Evolutionary conservation across 2,329 filamentous ascomycete species (phyloP), one percentile per base, ranked within the genome.

Genomic region (Macrophomina tecta): DNA sequence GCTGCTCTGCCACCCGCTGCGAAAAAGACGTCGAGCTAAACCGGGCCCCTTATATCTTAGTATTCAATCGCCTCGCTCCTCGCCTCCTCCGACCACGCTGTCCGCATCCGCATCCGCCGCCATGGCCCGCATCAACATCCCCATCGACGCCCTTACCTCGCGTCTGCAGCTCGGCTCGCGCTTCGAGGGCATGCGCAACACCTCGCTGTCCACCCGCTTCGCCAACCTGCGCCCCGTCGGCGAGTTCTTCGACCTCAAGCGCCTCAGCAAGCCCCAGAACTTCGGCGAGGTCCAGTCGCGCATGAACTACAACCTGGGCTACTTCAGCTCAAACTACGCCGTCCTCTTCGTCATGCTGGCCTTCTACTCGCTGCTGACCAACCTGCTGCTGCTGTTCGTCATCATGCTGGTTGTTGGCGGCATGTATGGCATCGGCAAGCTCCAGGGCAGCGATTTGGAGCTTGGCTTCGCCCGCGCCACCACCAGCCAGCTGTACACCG

Each of bases 291-390:
- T 93, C 70, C 94, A 98, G 82, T 93, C 90, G 73, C 89, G 94
- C 71, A 90, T 97, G 83, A 97, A 96, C 85, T 97, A 97, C 89
- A 99, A 99, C 82, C 83, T 99, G 71, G 89, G 91, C 79, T 91
- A 98, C 84, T 99, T 97, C 86, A 96, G 93, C 69, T 97, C 93
- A 90, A 99, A 99, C 85, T 99, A 99, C 87, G 91, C 91, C 72
- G 90, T 91, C 70, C 88, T 98, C 73, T 97, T 98, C 78, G 85
- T 91, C 74, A 96, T 99, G 90, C 90, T 99, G 76, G 92, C 91
- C 84, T 90, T 99, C 82, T 99, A 99, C 85, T 92, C 92, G 75
- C 83, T 99, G 75, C 86, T 99, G 75, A 95, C 92, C 73, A 98
- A 97, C 82, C 85, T 88, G 75, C 82, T 89, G 53, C 86, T 99